Evolutionary conservation across 2,329 filamentous ascomycete genomes (phyloP), one percentile per base, ranked within the genome.

Genomic region (Alternaria postmessia): DNA sequence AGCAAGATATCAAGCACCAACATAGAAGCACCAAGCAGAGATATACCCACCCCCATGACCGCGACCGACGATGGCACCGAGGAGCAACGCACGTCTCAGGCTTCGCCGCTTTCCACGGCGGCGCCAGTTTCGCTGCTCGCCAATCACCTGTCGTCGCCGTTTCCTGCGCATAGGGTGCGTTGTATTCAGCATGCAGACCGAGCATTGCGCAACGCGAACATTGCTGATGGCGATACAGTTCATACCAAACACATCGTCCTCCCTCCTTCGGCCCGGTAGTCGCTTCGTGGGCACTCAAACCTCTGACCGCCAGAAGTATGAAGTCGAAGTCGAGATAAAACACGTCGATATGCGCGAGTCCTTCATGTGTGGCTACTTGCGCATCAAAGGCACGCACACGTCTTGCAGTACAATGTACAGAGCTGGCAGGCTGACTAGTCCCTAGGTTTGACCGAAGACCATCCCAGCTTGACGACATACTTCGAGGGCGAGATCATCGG

Each of bases 401-500:
- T 16, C 7, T 53, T 8, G 39, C 41, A 2, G n/a, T 26, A 11
- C 46, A 8, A 26, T 51, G 16, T 11, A 24, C 6, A 39, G 34
- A 38, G 7, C 8, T 9, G 14, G 41, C 16, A 39, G 44, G 57
- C 68, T 76, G 63, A 76, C 28, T 36, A 22, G 38, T 41, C 12
- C 16, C 11, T 68, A 97, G 94, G 94, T 53, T 84, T 99, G 16
- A 98, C 95, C 0, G 91, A 96, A 75, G 94, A 97, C 79, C 94
- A 98, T 77, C 94, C 94, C 12, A 97, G 94, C n/a, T 84, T 99
- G 51, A 98, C 94, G 8, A 99, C 95, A 1, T 99, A 96, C 78
- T 99, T 99, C 72, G 94, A 98, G 80, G 94, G 94, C 77, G 95
- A 99, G 80, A 96, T 99, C 55, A 97, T 99, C 67, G 95, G 95